Evolutionary conservation across 768 basidiomycete genomes (phyloP), one percentile per base, ranked within the genome.

Genomic region (Gymnopilus junonius): DNA sequence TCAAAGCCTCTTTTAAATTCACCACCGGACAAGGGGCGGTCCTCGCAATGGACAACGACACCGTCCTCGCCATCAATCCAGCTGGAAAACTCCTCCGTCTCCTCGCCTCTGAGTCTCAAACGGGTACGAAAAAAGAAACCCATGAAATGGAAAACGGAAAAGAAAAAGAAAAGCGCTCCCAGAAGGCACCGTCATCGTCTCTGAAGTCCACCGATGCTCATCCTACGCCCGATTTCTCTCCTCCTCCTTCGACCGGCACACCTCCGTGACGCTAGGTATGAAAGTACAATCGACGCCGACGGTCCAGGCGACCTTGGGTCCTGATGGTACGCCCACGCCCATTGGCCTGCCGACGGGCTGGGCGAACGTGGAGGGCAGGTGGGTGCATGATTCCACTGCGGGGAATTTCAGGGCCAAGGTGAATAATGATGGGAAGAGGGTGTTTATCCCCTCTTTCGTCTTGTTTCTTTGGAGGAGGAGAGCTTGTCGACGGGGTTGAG

Each of bases 191-290:
- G 75, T 76, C 32, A 58, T 77, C 57, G 74, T 77, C 10, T 76
- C 76, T 21, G 73, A 76, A 51, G 73, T 74, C 7, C 75, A 77
- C 59, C 62, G 62, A 4, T 76, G 74, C 64, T 69, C 74, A 2
- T 75, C 76, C 1, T 77, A 75, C 59, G 75, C 75, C 2, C 73
- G 75, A 1, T 69, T 70, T 43, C 70, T 76, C 23, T 50, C 48
- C 29, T 50, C 48, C 3, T 46, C 43, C 21, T 46, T n/a, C 48
- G 14, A 50, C 27, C 48, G n/a, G 12, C 4, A 31, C 15, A 50
- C 48, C 17, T 50, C 48, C 48, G 48, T 50, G 27, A 50, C 48
- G 3, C 27, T 50, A 50, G 48, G 48, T 7, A 27, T 50, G n/a
- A 25, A 21, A n/a, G 48, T 50, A 7, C 48, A 50, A 50, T 29